Conservation (phyloP, 257 asterid species). For the Ilex asprella region DNA sequence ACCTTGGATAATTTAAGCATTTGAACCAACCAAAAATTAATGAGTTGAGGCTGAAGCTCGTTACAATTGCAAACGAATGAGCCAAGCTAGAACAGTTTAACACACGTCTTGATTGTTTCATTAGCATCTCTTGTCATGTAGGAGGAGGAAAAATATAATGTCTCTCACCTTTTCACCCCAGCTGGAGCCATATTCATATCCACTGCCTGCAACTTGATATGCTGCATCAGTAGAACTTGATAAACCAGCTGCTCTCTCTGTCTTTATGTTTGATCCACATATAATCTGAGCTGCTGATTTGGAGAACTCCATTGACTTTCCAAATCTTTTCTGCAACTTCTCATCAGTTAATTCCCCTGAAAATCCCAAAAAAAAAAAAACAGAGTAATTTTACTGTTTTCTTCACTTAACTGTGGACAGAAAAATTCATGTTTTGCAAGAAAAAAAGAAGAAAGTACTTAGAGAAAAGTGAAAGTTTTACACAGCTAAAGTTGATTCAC, state of each 20-base stretch:
- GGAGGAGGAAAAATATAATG: not conserved
- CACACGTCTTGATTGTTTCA: too few species aligned
- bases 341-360: constrained; percentile 12
- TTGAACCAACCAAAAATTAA: too few species aligned
- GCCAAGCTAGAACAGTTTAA: too few species aligned
- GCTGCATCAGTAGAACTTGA: constrained; percentile 18
- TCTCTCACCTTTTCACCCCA: constrained; percentile 32
- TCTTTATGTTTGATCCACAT: constrained; percentile 7
- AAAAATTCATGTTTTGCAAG: not conserved
- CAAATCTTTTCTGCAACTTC: constrained; percentile 15
- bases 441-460: not conserved
- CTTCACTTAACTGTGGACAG: not conserved
- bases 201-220: constrained; percentile 18
- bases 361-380: too few species aligned
- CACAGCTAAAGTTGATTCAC: too few species aligned
- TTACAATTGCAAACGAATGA: too few species aligned
- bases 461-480: too few species aligned
- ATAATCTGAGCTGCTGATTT: constrained; percentile 15
- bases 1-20: too few species aligned
- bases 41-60: too few species aligned
- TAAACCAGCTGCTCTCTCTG: not conserved
- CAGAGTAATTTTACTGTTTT: too few species aligned
- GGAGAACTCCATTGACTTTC: constrained; percentile 16
- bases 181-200: constrained; percentile 18
- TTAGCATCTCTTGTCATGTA: too few species aligned